Evolutionary conservation across 2,329 filamentous ascomycete genomes (phyloP).

Genomic region (Xylariaceae sp.): DNA sequence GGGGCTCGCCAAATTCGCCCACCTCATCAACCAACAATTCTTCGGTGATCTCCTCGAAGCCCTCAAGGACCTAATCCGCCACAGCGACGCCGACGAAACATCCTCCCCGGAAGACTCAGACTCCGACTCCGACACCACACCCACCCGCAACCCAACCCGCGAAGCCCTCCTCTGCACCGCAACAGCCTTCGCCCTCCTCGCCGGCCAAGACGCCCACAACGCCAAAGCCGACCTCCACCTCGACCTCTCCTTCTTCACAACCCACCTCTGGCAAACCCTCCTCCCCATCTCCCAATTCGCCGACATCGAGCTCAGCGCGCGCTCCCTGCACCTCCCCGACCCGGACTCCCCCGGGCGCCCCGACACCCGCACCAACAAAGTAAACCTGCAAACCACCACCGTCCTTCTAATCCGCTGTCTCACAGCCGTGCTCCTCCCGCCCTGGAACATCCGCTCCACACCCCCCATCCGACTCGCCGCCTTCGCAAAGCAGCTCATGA

Average conservation of each 20-base stretch:
- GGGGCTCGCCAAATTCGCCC: conserved; percentile 86
- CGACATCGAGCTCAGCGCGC: conserved; percentile 76
- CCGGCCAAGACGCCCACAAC: conserved; percentile 87
- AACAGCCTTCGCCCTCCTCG: conserved; percentile 92
- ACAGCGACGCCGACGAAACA: conserved; percentile 57
- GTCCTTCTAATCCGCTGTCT: conserved; percentile 86
- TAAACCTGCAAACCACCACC: conserved; percentile 93
- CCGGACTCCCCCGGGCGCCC: conserved; percentile 46
- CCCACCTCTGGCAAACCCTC: conserved; percentile 84
- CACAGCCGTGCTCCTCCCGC: conserved; percentile 72
- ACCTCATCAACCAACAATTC: conserved; percentile 98
- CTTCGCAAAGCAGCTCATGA: conserved; percentile 88
- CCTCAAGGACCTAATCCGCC: conserved; percentile 82
- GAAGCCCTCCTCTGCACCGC: conserved; percentile 91
- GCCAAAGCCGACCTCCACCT: conserved; percentile 76
- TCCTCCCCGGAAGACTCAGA: conserved; percentile 37
- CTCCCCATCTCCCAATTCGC: conserved; percentile 73
- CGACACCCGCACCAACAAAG: conserved; percentile 53
- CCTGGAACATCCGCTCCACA: conserved; percentile 65
- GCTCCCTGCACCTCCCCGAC: conserved; percentile 66
- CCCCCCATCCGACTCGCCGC: conserved; percentile 83
- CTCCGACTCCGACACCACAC: conserved; percentile 45
- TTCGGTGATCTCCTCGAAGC: conserved; percentile 95
- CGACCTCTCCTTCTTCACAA: conserved; percentile 92
- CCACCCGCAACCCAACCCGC: conserved; percentile 68